Evolutionary conservation across 306 rosid species (phyloP).

Genomic region (Glycine latifolia): DNA sequence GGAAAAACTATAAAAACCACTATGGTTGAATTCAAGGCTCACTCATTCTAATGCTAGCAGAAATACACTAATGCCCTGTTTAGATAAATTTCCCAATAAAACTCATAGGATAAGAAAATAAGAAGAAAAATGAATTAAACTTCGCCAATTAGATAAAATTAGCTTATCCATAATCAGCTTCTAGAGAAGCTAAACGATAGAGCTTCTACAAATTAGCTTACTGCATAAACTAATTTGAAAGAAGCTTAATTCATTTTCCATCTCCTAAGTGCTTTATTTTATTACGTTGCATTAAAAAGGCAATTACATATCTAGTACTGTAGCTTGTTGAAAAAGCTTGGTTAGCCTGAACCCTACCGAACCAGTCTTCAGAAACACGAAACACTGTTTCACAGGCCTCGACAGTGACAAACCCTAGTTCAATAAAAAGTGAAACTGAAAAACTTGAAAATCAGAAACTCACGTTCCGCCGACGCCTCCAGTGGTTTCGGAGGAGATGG

Average conservation of each 20-base stretch:
- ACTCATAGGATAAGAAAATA: not conserved
- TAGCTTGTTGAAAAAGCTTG: not conserved
- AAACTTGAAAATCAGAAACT: slow-evolving; percentile 34
- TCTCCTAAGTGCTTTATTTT: not conserved
- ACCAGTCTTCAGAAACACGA: not conserved
- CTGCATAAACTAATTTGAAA: not conserved
- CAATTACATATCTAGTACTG: not conserved
- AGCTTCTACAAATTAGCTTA: not conserved
- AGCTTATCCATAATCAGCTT: not conserved
- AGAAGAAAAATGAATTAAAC: too few relatives aligned
- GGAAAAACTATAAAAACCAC: not conserved
- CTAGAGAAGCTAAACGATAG: not conserved
- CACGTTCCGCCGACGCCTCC: slow-evolving; percentile 99
- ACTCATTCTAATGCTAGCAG: not conserved
- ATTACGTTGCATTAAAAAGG: not conserved
- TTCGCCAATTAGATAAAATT: not conserved
- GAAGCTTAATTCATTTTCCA: not conserved
- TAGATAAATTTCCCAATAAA: not conserved
- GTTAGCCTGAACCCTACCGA: not conserved
- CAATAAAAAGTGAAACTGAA: not conserved
- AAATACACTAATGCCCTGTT: not conserved
- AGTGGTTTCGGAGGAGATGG: slow-evolving; percentile 81
- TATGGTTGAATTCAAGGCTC: slow-evolving; percentile 10
- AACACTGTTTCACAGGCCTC: not conserved
- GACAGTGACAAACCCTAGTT: slow-evolving; percentile 1